phyloP scores from a whole-genome alignment of 306 rosid species.

The Cyamopsis tetragonoloba region DNA sequence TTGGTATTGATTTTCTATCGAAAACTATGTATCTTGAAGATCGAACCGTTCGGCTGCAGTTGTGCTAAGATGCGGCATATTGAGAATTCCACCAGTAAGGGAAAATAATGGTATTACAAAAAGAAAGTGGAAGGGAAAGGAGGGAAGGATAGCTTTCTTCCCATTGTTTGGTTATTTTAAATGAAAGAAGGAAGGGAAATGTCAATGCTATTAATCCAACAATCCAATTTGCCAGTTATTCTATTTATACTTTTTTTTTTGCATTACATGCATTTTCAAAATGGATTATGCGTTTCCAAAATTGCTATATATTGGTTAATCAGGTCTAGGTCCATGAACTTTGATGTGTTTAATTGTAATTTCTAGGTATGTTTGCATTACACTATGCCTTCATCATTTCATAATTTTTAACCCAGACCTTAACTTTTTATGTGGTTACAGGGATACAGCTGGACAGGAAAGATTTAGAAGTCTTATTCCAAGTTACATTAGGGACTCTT shows the following conservation, averaged over 20 bases:
- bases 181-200: background rate
- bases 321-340: background rate
- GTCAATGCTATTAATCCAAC: background rate
- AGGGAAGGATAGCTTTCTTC: background rate
- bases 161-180: background rate
- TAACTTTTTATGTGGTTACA: slow-evolving; percentile 19
- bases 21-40: slow-evolving; percentile 52
- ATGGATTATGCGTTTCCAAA: no score
- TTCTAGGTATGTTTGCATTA: background rate
- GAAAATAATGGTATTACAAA: background rate
- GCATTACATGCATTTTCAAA: no score
- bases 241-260: no score
- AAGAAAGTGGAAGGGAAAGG: background rate
- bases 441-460: slow-evolving; percentile 55
- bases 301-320: background rate
- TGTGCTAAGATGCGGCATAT: slow-evolving; percentile 35
- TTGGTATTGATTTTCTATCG: slow-evolving; percentile 47
- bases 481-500: slow-evolving; percentile 48
- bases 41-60: slow-evolving; percentile 45
- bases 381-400: background rate
- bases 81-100: background rate
- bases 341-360: slow-evolving; percentile 2
- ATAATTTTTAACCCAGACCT: background rate
- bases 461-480: slow-evolving; percentile 54
- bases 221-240: background rate